Evolutionary conservation across 108 stramenopile genomes (phyloP).

Genomic region (Cylindrotheca fusiformis): DNA sequence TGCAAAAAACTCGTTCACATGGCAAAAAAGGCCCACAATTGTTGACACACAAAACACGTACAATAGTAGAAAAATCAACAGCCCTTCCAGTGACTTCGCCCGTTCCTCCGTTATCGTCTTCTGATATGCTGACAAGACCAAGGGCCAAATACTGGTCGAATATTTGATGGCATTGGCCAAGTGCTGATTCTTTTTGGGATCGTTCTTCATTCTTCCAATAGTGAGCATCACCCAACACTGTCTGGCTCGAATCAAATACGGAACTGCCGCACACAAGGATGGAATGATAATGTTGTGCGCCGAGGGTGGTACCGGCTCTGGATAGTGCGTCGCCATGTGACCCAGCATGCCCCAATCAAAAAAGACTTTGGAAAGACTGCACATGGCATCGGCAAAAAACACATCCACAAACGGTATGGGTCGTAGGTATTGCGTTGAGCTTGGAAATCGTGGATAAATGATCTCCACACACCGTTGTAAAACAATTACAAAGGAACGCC

Average conservation of each 20-base stretch:
- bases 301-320: slow-evolving; percentile 60
- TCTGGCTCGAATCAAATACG: slow-evolving; percentile 79
- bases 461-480: slow-evolving; percentile 66
- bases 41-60: slow-evolving; percentile 36
- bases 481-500: slow-evolving; percentile 44
- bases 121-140: slow-evolving; percentile 75
- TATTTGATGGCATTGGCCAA: slow-evolving; percentile 84
- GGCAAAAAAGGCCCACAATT: background rate
- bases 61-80: slow-evolving; percentile 58
- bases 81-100: slow-evolving; percentile 42
- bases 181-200: slow-evolving; percentile 72
- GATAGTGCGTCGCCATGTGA: slow-evolving; percentile 80
- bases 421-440: slow-evolving; percentile 10
- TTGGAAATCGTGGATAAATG: slow-evolving; percentile 61
- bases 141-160: slow-evolving; percentile 70
- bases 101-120: slow-evolving; percentile 47
- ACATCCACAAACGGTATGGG: slow-evolving; percentile 84
- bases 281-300: slow-evolving; percentile 76
- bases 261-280: slow-evolving; percentile 61
- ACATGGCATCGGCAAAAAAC: slow-evolving; percentile 87
- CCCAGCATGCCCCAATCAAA: slow-evolving; percentile 89
- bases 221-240: slow-evolving; percentile 83
- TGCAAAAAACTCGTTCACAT: background rate
- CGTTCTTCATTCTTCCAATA: slow-evolving; percentile 60
- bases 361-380: slow-evolving; percentile 77